Percentiles rank a stretch among this genome's conserved stretches.
phyloP scores from a whole-genome alignment of 306 rosid genomes.

The Bauhinia variegata region DNA sequence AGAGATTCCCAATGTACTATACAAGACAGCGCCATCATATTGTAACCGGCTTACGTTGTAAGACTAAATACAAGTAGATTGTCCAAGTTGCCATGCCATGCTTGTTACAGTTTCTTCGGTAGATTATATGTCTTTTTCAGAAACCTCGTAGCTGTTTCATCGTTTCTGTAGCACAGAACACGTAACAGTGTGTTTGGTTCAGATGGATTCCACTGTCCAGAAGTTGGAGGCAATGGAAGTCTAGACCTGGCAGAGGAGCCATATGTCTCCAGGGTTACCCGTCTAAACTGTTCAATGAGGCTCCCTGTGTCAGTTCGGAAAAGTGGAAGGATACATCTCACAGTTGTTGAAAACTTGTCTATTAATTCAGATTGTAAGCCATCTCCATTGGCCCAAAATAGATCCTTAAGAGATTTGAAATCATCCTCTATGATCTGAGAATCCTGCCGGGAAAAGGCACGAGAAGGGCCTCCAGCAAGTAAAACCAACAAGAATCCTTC shows the following conservation, averaged over 20 bases:
- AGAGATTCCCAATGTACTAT: constrained; percentile 24
- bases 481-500: constrained; percentile 92
- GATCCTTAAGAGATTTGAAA: constrained; percentile 74
- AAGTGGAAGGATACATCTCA: constrained; percentile 79
- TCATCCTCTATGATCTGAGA: constrained; percentile 88
- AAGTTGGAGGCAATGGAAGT: constrained; percentile 92
- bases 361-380: constrained; percentile 89
- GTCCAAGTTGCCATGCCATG: constrained; percentile 34
- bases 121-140: constrained; percentile 86
- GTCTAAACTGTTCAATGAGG: constrained; percentile 78
- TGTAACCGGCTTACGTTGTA: constrained; percentile 37
- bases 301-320: constrained; percentile 78
- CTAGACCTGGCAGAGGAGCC: constrained; percentile 85
- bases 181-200: constrained; percentile 95
- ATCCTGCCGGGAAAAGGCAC: constrained; percentile 77
- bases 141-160: constrained; percentile 81
- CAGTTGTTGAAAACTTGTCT: constrained; percentile 72
- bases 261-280: constrained; percentile 68
- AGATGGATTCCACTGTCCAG: constrained; percentile 90
- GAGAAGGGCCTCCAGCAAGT: constrained; percentile 98
- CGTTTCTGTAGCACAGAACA: constrained; percentile 83
- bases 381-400: constrained; percentile 94
- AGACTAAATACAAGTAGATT: constrained; percentile 49
- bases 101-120: constrained; percentile 80
- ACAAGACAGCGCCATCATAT: constrained; percentile 27